phyloP scores from a whole-genome alignment of 2,329 filamentous ascomycete genomes.

The Xylaria sp. region DNA sequence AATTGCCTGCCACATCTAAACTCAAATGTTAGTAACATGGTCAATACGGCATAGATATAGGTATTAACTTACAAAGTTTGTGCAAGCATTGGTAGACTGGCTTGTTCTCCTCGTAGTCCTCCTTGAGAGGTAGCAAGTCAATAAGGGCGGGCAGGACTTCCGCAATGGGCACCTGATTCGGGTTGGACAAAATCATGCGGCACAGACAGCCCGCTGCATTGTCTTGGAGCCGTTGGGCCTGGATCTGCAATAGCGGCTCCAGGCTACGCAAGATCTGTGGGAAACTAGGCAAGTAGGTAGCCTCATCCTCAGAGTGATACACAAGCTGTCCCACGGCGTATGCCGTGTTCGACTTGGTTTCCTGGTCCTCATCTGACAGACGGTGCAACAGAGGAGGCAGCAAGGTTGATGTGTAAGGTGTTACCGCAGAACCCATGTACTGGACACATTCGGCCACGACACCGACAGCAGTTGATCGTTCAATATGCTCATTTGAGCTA shows the following conservation, averaged over 20 bases:
- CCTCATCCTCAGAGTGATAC: constrained; percentile 78
- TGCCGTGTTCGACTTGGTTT: constrained; percentile 94
- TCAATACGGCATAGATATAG: background rate
- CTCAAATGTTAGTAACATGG: constrained; percentile 36
- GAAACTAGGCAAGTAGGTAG: constrained; percentile 79
- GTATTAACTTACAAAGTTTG: constrained; percentile 74
- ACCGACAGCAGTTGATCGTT: constrained; percentile 90
- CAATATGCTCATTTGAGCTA: constrained; percentile 83
- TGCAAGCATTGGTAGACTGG: constrained; percentile 92
- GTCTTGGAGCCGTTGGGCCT: constrained; percentile 85
- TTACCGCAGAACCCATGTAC: constrained; percentile 83
- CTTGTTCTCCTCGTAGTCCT: constrained; percentile 96
- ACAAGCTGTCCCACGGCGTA: constrained; percentile 90
- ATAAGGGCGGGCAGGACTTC: constrained; percentile 86
- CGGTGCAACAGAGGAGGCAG: constrained; percentile 86
- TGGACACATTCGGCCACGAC: constrained; percentile 91
- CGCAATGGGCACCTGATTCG: constrained; percentile 80
- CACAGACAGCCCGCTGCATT: constrained; percentile 92
- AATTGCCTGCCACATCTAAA: constrained; percentile 72
- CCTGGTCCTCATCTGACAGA: constrained; percentile 86
- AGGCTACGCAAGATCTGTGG: constrained; percentile 83
- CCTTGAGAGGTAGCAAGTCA: constrained; percentile 82
- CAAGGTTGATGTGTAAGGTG: constrained; percentile 80
- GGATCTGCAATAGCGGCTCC: constrained; percentile 81
- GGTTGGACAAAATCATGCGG: constrained; percentile 90